Conservation (phyloP, 345 rosid species). For the Noccaea caerulescens region DNA sequence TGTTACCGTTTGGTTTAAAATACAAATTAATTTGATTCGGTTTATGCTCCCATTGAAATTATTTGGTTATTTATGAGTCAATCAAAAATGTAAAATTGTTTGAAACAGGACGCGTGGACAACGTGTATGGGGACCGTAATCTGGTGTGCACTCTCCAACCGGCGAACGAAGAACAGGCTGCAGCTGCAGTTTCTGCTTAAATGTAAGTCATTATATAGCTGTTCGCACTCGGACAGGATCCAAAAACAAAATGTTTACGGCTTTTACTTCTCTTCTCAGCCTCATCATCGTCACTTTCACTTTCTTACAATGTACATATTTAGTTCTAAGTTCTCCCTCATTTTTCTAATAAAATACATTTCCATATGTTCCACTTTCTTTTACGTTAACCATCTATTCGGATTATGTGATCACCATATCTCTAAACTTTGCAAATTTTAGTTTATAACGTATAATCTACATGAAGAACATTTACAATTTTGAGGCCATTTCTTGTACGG, state of each 20-base stretch:
- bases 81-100: background rate
- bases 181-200: constrained; percentile 64
- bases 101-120: constrained; percentile 80
- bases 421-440: too few species aligned
- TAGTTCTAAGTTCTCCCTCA: constrained; percentile 12
- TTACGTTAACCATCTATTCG: background rate
- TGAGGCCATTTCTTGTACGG: too few species aligned
- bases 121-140: constrained; percentile 94
- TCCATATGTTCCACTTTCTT: constrained; percentile 11
- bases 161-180: constrained; percentile 70
- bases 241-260: constrained; percentile 5
- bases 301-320: constrained; percentile 31
- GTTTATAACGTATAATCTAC: too few species aligned
- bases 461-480: too few species aligned
- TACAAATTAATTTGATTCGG: background rate
- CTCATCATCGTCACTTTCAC: background rate
- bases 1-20: background rate
- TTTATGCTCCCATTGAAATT: background rate
- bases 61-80: background rate
- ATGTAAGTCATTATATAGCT: background rate
- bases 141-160: constrained; percentile 86
- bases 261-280: constrained; percentile 6
- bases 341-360: constrained; percentile 6
- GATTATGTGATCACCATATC: background rate
- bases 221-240: background rate